phyloP scores from a whole-genome alignment of 352 stramenopile species.

The Globisporangium spinosum region DNA sequence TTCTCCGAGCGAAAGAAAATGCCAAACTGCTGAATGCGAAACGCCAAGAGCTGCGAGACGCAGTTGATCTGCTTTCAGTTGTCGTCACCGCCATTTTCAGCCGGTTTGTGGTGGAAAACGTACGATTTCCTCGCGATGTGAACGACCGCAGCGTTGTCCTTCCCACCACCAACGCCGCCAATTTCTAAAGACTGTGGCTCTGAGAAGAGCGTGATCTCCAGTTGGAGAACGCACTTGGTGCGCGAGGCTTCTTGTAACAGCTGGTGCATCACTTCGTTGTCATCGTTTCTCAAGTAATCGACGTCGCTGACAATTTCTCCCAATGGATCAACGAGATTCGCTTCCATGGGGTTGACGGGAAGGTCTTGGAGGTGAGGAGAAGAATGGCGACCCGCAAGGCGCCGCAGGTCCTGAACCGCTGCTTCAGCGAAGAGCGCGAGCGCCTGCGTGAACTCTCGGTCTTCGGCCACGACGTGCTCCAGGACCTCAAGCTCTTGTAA shows the following conservation, averaged over 20 bases:
- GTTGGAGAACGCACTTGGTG: slow-evolving; percentile 19
- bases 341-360: not conserved
- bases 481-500: slow-evolving; percentile 24
- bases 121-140: slow-evolving; percentile 36
- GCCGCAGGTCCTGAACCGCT: slow-evolving; percentile 27
- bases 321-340: not conserved
- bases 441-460: slow-evolving; percentile 28
- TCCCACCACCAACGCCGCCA: not conserved
- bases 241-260: slow-evolving; percentile 23
- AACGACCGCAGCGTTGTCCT: not conserved
- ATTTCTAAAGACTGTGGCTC: not conserved
- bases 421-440: slow-evolving; percentile 39
- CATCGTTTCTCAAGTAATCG: slow-evolving; percentile 14
- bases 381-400: slow-evolving; percentile 16
- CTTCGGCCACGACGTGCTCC: slow-evolving; percentile 44
- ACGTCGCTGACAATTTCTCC: slow-evolving; percentile 1
- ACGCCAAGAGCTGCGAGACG: slow-evolving; percentile 17
- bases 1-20: slow-evolving; percentile 34
- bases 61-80: not conserved
- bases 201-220: not conserved
- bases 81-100: not conserved
- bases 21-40: slow-evolving; percentile 28
- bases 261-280: slow-evolving; percentile 16
- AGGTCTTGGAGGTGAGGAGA: not conserved
- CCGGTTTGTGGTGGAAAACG: slow-evolving; percentile 31